Percentiles rank a stretch among this genome's conserved stretches.
These are phyloP conservation scores for Penicillium canariense DNA, from an alignment of 495 filamentous ascomycete genomes.

Conservation along the genomic window DNA sequence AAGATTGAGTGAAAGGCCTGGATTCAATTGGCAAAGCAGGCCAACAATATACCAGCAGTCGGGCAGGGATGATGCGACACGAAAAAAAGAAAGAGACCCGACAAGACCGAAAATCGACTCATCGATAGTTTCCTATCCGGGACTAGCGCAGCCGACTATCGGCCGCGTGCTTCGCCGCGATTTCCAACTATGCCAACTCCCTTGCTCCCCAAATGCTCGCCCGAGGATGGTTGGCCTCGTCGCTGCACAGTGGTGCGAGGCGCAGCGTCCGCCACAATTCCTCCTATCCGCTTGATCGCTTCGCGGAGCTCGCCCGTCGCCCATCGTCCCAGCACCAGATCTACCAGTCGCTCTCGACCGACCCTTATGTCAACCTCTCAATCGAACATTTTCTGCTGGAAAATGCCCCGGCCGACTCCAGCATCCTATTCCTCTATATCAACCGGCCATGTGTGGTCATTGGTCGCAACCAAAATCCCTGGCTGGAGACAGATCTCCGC, in stretches of 20 bases:
- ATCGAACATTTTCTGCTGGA: conserved; percentile 88
- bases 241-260: conserved; percentile 8
- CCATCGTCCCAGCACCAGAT: conserved; percentile 58
- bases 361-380: conserved; percentile 93
- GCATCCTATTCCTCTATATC: conserved; percentile 79
- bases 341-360: conserved; percentile 69
- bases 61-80: not conserved
- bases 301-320: conserved; percentile 44
- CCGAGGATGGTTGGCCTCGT: conserved; percentile 13
- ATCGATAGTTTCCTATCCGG: conserved; percentile 29
- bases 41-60: not conserved
- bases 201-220: conserved; percentile 23
- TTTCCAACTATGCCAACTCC: conserved; percentile 11
- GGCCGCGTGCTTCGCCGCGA: conserved; percentile 14
- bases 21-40: conserved; percentile 4
- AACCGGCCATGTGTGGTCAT: conserved; percentile 86
- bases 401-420: conserved; percentile 64
- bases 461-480: conserved; percentile 96
- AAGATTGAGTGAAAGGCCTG: not conserved
- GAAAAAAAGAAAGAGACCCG: conserved; percentile 11
- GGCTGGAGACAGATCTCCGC: conserved; percentile 80
- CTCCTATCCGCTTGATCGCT: conserved; percentile 34
- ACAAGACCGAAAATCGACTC: conserved; percentile 25
- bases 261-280: conserved; percentile 32
- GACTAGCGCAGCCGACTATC: conserved; percentile 36